Base-by-base conservation (phyloP, 1,284 basidiomycete species). In the Volvariella volvacea region DNA sequence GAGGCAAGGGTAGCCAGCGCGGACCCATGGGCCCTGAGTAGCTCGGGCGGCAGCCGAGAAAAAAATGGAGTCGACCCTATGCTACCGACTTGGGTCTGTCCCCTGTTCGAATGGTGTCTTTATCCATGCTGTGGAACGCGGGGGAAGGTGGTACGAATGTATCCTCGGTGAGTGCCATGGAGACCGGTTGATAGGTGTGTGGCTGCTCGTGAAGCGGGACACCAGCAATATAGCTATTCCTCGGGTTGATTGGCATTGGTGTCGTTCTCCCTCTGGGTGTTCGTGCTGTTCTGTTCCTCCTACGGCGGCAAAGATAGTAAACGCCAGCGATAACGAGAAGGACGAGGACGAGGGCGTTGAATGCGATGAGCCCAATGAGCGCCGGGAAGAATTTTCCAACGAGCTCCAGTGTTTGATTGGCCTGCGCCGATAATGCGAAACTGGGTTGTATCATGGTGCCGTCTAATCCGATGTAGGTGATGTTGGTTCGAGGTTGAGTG, bases 161-260 rank as follows among this genome's bases (percentile, higher is more conserved):
- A 55, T 85, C 83, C 43, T 87, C 84, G 17, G 79, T 80, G 50
- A 86, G 58, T 21, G 83, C 83, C 80, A 85, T 80, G 28, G 83
- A 86, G 33, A 87, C 82, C 4, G 82, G 81, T 54, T 84, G 68
- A 56, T 86, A 85, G 22, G 62, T 56, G 50, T 80, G 78, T 20
- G 60, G 52, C 34, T 51, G 54, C 20, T 55, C 42, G 2, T 56
- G 53, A 44, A 51, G 50, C 22, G 54, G 50, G 45, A 53, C 44
- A 42, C 66, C 67, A 17, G 65, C 60, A 38, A 65, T 55, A 46
- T 69, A 69, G 50, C 62, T 64, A 44, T 61, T 61, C 33, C 65
- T 60, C 22, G 60, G 58, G 43, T 67, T 67, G 57, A 62, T 57
- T 1, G 67, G 75, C 71, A 80, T 73, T 8, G 81, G 77, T 44